Base-by-base conservation (phyloP, 345 rosid genomes). In the Salix koriyanagi region DNA sequence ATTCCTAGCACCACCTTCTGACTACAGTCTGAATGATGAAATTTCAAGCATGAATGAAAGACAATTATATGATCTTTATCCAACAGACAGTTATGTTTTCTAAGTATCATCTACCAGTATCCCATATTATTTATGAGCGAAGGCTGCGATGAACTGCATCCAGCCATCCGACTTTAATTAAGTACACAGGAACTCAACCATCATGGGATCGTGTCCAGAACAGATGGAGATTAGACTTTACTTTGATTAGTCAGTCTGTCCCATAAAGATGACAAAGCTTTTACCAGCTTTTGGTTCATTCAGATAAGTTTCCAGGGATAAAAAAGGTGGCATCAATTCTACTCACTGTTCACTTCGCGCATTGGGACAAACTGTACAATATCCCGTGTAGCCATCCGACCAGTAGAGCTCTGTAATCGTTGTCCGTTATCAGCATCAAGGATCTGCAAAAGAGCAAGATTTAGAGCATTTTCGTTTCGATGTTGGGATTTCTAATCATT, bases 351-450 rank as follows among this genome's bases (percentile, higher is more conserved):
- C 68, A 92, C 90, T 76, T 89, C 91, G 68, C 85, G 87, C 97
- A 92, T 84, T 0, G 97, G 97, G 28, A 94, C 93, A 54, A 94
- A 92, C 64, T 94, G 98, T 71, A 92, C 97, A 16, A 92, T 91
- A 79, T 94, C 98, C 50, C 98, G 76, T 3, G 98, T 88, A 77
- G 98, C 97, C 68, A 91, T 66, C 54, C 92, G 87, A 72, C 89
- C 94, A 0, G 89, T 89, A 44, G 92, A 85, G 74, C 97, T 94
- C 87, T 94, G 95, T 71, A 92, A 83, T 69, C 90, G 83, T 14
- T 36, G 10, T 56, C 98, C 98, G 18, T 89, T 83, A 74, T 92
- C 97, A 37, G 92, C 97, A 85, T 92, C 98, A 78, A 92, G 94
- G 75, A 86, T 79, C 98, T 94, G 85, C 6, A 73, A 70, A 61